A percentile compares a stretch with the other conserved stretches of the same genome.
Conservation (phyloP, 108 stramenopile genomes). For the Conticribra weissflogii region DNA sequence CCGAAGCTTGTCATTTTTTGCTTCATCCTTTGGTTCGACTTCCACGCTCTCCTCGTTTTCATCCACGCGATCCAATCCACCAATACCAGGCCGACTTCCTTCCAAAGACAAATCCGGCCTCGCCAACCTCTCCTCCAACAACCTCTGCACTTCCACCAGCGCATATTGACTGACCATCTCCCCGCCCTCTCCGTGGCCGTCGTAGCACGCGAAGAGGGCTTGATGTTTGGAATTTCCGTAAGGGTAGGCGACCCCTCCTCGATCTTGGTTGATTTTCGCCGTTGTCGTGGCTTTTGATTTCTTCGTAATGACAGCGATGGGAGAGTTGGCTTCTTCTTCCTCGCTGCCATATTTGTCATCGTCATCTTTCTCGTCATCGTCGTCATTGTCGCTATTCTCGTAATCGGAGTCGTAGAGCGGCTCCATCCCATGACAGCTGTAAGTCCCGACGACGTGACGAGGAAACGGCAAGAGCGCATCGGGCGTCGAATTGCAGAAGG, state of each 20-base stretch:
- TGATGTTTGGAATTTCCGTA: slow-evolving; percentile 70
- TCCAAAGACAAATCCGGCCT: neutral
- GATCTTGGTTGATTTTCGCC: slow-evolving; percentile 97
- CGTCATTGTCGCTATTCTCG: slow-evolving; percentile 21
- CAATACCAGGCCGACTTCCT: slow-evolving; percentile 63
- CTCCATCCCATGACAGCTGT: slow-evolving; percentile 96
- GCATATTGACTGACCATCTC: slow-evolving; percentile 92
- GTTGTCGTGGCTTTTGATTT: slow-evolving; percentile 3
- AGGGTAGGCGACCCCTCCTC: slow-evolving; percentile 92
- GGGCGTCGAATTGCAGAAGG: slow-evolving; percentile 31
- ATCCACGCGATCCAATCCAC: slow-evolving; percentile 62
- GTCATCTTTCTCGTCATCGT: slow-evolving; percentile 50
- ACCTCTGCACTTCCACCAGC: slow-evolving; percentile 77
- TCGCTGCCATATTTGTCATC: neutral
- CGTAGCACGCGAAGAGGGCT: slow-evolving; percentile 91
- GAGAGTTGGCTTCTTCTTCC: neutral
- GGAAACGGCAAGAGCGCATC: slow-evolving; percentile 67
- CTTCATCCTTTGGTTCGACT: no score
- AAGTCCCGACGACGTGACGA: slow-evolving; percentile 81
- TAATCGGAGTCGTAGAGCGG: slow-evolving; percentile 78
- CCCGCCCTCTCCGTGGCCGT: slow-evolving; percentile 93
- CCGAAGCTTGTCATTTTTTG: no score
- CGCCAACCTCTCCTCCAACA: slow-evolving; percentile 67
- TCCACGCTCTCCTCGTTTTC: slow-evolving; percentile 35
- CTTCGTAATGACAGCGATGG: neutral